A percentile compares a stretch with the other conserved stretches of the same genome.
Evolutionary conservation across 2,329 filamentous ascomycete genomes (phyloP).

Genomic region (Dactylellina parvicollis): DNA sequence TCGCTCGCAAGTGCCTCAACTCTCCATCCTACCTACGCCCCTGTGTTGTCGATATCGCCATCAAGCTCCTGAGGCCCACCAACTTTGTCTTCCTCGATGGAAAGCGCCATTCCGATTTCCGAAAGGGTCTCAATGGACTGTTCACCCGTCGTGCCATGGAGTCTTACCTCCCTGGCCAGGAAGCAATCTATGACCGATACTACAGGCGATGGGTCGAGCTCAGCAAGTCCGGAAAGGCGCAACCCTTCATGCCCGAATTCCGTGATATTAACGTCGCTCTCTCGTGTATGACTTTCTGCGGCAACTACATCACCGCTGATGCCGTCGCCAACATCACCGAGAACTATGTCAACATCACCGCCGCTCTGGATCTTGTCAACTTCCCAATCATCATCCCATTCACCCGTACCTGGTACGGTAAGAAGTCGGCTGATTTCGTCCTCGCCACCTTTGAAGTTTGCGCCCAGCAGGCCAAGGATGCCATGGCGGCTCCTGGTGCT

Average conservation of each 20-base stretch:
- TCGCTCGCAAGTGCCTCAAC: conserved; percentile 97
- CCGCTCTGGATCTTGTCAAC: conserved; percentile 95
- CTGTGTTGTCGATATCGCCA: conserved; percentile 91
- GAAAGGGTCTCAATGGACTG: conserved; percentile 92
- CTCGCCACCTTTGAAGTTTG: conserved; percentile 89
- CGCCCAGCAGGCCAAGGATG: conserved; percentile 89
- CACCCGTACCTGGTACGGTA: conserved; percentile 96
- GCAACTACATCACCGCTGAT: conserved; percentile 91
- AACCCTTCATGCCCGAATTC: conserved; percentile 90
- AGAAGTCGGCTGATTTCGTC: conserved; percentile 93
- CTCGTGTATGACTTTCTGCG: conserved; percentile 95
- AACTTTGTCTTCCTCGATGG: conserved; percentile 99
- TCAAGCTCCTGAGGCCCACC: conserved; percentile 87
- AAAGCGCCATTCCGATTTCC: conserved; percentile 93
- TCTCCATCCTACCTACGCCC: conserved; percentile 91
- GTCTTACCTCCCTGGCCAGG: conserved; percentile 87
- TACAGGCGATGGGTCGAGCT: conserved; percentile 80
- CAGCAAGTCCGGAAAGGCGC: conserved; percentile 78
- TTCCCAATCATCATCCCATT: conserved; percentile 95
- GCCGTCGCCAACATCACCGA: conserved; percentile 92
- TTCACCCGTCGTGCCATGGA: conserved; percentile 92
- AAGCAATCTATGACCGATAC: conserved; percentile 89
- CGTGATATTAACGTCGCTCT: conserved; percentile 95
- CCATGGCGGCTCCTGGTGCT: conserved; percentile 82
- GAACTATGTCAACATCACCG: conserved; percentile 96